Evolutionary conservation across 2,329 filamentous ascomycete species (phyloP).

Genomic region (Venturia oleaginea): DNA sequence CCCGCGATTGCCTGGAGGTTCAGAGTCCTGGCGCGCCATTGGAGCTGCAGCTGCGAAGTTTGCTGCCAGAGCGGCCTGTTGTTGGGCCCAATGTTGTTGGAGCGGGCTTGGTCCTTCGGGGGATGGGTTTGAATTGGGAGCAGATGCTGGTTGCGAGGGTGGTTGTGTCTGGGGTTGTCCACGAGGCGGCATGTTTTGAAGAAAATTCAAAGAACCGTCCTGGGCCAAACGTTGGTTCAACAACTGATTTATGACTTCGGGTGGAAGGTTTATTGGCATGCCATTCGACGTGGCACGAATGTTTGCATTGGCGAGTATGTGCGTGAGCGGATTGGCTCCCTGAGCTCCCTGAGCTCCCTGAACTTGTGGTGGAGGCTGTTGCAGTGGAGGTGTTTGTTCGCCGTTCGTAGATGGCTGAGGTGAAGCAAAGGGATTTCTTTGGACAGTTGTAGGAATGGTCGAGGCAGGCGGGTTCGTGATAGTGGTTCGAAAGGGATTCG

Average conservation of each 20-base stretch:
- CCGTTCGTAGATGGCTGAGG: constrained; percentile 14
- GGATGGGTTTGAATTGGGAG: background rate
- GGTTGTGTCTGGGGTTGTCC: background rate
- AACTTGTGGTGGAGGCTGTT: constrained; percentile 17
- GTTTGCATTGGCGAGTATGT: constrained; percentile 9
- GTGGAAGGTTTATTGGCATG: constrained; percentile 9
- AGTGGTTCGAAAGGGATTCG: background rate
- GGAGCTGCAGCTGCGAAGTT: background rate
- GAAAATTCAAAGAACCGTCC: background rate
- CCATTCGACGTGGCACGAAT: constrained; percentile 10
- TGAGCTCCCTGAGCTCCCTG: background rate
- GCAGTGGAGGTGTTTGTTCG: constrained; percentile 16
- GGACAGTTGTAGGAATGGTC: background rate
- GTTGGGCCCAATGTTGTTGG: background rate
- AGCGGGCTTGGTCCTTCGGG: background rate
- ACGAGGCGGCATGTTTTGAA: background rate
- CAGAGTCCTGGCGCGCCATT: background rate
- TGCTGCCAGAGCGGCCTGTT: constrained; percentile 1
- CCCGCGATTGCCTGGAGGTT: background rate
- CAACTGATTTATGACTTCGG: constrained; percentile 12
- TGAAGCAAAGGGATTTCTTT: constrained; percentile 12
- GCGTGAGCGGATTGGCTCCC: background rate
- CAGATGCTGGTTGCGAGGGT: background rate
- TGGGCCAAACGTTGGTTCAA: constrained; percentile 14
- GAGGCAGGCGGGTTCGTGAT: constrained; percentile 3